These are phyloP conservation scores for Sequoia sempervirens DNA, from an alignment of 75 land plant genomes.

Conservation along the genomic window DNA sequence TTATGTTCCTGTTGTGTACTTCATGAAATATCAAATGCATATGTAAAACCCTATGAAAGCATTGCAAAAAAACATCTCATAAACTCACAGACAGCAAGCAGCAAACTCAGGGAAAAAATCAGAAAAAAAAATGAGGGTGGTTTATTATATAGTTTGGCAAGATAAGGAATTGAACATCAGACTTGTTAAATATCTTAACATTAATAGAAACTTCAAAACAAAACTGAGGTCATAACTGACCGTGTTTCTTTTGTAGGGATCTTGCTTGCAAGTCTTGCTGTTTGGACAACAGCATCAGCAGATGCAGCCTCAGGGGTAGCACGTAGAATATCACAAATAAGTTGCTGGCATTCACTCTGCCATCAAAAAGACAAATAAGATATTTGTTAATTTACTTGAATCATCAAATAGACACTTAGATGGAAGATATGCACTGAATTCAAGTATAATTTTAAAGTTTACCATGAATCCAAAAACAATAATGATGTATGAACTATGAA, in stretches of 20 bases:
- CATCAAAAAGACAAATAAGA: not conserved
- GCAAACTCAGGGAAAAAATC: no score
- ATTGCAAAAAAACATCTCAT: no score
- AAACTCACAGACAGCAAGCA: no score
- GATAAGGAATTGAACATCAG: not conserved
- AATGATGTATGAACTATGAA: not conserved
- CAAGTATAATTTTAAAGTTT: not conserved
- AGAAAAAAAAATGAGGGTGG: no score
- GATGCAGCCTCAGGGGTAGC: slow-evolving; percentile 99
- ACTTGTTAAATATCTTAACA: not conserved
- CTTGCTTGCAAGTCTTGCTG: slow-evolving; percentile 94
- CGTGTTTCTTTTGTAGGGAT: slow-evolving; percentile 69
- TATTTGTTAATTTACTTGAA: not conserved
- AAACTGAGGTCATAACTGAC: slow-evolving; percentile 20
- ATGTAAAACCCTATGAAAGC: no score
- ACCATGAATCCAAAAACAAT: not conserved
- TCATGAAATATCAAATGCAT: no score
- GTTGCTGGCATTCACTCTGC: slow-evolving; percentile 99
- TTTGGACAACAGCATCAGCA: slow-evolving; percentile 95
- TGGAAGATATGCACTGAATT: not conserved
- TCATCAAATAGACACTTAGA: not conserved
- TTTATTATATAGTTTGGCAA: no score
- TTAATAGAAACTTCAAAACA: not conserved
- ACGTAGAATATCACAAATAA: slow-evolving; percentile 96
- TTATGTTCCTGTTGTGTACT: no score